Evolutionary conservation across 768 basidiomycete genomes (phyloP).

Genomic region (Tulasnella sp.): DNA sequence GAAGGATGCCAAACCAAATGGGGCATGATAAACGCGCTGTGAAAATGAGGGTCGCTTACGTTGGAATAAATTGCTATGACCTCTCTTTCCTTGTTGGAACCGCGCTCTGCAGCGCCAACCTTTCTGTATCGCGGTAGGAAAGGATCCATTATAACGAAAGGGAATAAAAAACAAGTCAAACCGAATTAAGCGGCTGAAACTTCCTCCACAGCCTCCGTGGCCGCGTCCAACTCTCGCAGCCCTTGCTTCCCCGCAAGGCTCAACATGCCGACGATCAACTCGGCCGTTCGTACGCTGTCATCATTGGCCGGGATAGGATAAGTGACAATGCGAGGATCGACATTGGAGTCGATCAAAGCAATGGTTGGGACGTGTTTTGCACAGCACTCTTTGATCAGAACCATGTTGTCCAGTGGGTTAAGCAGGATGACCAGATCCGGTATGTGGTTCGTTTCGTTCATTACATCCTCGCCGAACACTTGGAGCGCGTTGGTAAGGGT

Average conservation of each 20-base stretch:
- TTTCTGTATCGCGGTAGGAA: neutral
- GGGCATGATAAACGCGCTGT: neutral
- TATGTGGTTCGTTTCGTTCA: slow-evolving; percentile 52
- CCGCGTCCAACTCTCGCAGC: slow-evolving; percentile 32
- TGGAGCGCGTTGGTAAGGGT: slow-evolving; percentile 82
- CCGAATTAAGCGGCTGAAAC: neutral
- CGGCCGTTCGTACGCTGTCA: slow-evolving; percentile 86
- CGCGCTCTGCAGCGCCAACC: neutral
- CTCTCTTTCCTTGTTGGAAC: neutral
- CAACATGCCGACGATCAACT: slow-evolving; percentile 83
- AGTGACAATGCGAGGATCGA: slow-evolving; percentile 93
- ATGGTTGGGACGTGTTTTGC: slow-evolving; percentile 87
- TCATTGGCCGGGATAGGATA: slow-evolving; percentile 99
- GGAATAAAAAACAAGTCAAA: neutral
- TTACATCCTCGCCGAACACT: slow-evolving; percentile 60
- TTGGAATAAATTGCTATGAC: neutral
- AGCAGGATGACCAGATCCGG: slow-evolving; percentile 91
- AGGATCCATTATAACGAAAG: neutral
- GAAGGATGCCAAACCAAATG: neutral
- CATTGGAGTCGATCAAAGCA: slow-evolving; percentile 91
- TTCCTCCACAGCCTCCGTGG: neutral
- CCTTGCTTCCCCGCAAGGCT: slow-evolving; percentile 72
- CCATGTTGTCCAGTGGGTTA: slow-evolving; percentile 80
- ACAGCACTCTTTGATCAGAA: slow-evolving; percentile 88
- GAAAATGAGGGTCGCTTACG: neutral